These are phyloP conservation scores for Coelastrella sp. DNA, from an alignment of 139 green algal species.

Conservation along the genomic window DNA sequence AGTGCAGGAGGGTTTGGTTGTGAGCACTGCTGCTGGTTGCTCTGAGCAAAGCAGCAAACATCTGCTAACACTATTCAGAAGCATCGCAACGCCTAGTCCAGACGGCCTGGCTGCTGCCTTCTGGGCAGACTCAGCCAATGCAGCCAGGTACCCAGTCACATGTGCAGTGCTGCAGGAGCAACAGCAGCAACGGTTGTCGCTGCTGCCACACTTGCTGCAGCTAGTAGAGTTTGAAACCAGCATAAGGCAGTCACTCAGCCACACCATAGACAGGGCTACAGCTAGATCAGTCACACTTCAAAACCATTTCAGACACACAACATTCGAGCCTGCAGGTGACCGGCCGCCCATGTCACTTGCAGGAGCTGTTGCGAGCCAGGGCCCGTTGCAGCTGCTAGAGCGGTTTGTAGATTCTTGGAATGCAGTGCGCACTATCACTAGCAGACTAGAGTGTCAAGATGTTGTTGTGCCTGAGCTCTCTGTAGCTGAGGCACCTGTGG, in stretches of 20 bases:
- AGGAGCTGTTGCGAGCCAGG: neutral
- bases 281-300: neutral
- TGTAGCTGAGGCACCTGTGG: neutral
- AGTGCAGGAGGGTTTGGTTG: slow-evolving; percentile 13
- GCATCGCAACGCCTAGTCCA: neutral
- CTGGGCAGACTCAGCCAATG: neutral
- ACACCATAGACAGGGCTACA: neutral
- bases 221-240: neutral
- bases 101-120: neutral
- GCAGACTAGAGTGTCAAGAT: slow-evolving; percentile 4
- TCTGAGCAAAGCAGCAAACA: neutral
- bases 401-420: slow-evolving; percentile 2
- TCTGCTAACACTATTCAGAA: slow-evolving; percentile 14
- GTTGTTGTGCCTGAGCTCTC: neutral
- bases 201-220: slow-evolving; percentile 6
- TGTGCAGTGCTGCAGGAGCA: slow-evolving; percentile 4
- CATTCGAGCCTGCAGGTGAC: no score
- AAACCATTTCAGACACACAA: neutral
- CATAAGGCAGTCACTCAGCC: no score
- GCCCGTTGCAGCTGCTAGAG: neutral
- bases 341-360: no score
- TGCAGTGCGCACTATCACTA: neutral
- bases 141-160: neutral
- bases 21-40: neutral
- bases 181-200: neutral